Conservation (phyloP, 2,329 filamentous ascomycete species). For the Aspergillus terreus region DNA sequence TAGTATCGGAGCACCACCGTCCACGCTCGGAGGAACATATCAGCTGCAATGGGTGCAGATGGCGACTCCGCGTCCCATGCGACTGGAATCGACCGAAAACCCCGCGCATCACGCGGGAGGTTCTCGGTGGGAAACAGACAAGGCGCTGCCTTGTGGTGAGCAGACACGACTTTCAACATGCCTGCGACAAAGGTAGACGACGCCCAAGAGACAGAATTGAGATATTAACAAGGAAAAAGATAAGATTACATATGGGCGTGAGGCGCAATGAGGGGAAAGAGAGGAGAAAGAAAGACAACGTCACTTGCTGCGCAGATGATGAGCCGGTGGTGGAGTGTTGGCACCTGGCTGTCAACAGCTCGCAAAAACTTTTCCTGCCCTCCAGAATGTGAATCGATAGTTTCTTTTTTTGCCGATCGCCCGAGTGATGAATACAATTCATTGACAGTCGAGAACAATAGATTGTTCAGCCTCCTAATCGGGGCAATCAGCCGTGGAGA, state of each 20-base stretch:
- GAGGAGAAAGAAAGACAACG: not conserved
- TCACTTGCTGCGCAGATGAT: not conserved
- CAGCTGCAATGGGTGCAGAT: not conserved
- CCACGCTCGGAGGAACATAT: slow-evolving; percentile 5
- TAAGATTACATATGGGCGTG: slow-evolving; percentile 3
- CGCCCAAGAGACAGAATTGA: not conserved
- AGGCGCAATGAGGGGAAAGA: not conserved
- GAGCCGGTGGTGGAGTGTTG: not conserved
- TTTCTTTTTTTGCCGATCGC: not conserved
- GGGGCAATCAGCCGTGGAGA: not conserved
- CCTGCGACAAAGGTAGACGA: not conserved
- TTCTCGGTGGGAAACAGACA: slow-evolving; percentile 11
- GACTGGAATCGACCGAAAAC: slow-evolving; percentile 8
- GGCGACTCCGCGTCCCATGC: not conserved
- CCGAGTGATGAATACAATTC: too few relatives aligned
- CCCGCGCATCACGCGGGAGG: slow-evolving; percentile 3
- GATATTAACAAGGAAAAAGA: not conserved
- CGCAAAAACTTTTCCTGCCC: not conserved
- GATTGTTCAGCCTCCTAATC: not conserved
- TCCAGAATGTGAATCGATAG: not conserved
- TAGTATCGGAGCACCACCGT: slow-evolving; percentile 9
- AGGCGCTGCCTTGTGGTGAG: slow-evolving; percentile 5
- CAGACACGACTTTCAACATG: slow-evolving; percentile 11
- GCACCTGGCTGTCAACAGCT: not conserved
- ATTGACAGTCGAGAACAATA: not conserved